Percentiles rank a stretch among this genome's conserved stretches.
phyloP scores from a whole-genome alignment of 1,139 yeast genomes.

The Scheffersomyces segobiensis region DNA sequence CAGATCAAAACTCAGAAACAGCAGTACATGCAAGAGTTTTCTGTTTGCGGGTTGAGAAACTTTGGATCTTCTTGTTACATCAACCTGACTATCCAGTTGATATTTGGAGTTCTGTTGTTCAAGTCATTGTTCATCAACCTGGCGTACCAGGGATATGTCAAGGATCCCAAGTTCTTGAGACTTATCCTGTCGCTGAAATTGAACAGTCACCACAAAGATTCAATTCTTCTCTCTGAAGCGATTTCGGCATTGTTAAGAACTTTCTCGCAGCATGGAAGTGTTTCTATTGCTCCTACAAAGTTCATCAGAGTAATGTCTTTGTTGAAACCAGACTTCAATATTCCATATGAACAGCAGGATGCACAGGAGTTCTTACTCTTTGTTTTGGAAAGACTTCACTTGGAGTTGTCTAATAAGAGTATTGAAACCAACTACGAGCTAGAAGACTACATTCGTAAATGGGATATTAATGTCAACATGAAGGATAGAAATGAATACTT shows the following conservation, averaged over 20 bases:
- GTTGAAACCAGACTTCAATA: constrained; percentile 63
- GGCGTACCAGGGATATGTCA: constrained; percentile 42
- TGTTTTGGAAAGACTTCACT: constrained; percentile 66
- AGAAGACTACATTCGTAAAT: constrained; percentile 28
- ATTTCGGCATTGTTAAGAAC: constrained; percentile 41
- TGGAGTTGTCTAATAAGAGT: constrained; percentile 50
- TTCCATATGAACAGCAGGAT: constrained; percentile 77
- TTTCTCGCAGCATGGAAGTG: constrained; percentile 57
- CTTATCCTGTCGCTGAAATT: constrained; percentile 24
- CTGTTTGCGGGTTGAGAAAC: constrained; percentile 67
- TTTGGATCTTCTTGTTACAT: constrained; percentile 75
- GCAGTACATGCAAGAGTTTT: constrained; percentile 41
- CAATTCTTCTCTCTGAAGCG: constrained; percentile 49
- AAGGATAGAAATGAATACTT: constrained; percentile 51
- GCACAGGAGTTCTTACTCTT: constrained; percentile 74
- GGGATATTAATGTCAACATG: constrained; percentile 33
- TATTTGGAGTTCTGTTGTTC: constrained; percentile 54
- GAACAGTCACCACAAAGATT: constrained; percentile 16
- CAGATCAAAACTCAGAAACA: constrained; percentile 26
- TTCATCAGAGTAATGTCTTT: constrained; percentile 55
- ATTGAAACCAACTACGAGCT: constrained; percentile 15
- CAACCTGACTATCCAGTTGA: constrained; percentile 66
- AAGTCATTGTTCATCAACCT: constrained; percentile 41
- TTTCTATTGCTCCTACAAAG: constrained; percentile 63
- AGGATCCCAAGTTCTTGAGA: constrained; percentile 29